These are phyloP conservation scores for Leishmania lainsoni DNA, from an alignment of 208 protist species.

Conservation along the genomic window DNA sequence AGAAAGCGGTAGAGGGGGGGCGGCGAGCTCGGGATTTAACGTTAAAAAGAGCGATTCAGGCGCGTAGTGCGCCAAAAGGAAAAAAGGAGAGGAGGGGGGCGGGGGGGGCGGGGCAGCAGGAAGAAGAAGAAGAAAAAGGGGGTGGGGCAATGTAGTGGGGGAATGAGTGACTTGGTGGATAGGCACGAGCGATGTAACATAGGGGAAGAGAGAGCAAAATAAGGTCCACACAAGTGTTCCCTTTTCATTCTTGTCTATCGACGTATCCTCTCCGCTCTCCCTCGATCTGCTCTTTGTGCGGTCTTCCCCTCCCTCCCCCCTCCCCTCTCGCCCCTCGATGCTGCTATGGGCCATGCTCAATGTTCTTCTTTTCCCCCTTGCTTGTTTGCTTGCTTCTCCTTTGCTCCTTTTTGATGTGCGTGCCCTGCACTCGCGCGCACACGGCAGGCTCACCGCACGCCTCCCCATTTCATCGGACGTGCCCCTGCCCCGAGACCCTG, in stretches of 20 bases:
- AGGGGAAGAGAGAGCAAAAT: too few species aligned
- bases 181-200: too few species aligned
- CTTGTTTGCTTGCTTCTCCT: neutral
- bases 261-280: too few species aligned
- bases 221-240: too few species aligned
- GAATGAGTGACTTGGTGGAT: slow-evolving; percentile 6
- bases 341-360: neutral
- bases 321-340: neutral
- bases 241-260: too few species aligned
- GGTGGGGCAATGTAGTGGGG: neutral
- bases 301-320: neutral
- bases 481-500: neutral
- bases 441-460: neutral
- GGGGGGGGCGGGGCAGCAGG: too few species aligned
- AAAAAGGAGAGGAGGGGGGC: neutral
- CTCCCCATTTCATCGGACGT: neutral
- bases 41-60: neutral
- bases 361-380: neutral
- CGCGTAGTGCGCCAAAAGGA: neutral
- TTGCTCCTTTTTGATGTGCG: neutral
- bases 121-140: neutral
- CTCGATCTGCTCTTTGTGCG: neutral
- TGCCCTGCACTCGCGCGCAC: neutral
- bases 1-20: too few species aligned
- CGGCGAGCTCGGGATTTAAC: neutral